Base-by-base conservation (phyloP, 495 filamentous ascomycete species). In the Lasiosphaeria miniovina region DNA sequence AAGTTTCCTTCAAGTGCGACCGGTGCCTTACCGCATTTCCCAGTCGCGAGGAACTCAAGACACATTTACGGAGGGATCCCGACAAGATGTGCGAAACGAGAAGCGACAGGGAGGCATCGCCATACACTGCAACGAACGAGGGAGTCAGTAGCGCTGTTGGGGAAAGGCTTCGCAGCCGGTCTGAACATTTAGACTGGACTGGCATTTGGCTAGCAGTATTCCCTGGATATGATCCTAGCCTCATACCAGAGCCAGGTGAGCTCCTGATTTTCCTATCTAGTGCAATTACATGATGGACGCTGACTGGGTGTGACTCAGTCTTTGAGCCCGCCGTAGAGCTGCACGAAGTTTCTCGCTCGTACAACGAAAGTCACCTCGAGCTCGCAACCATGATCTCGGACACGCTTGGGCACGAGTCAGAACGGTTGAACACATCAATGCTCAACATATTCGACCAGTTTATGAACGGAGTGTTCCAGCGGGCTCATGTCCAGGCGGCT, bases 251-350 rank as follows among this genome's bases (percentile, higher is more conserved):
- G 7, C 38, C 38, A 41, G 38, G 38, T 41, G 38, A 41, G 38
- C 38, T 12, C 1, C 38, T 41, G 8, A 12, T 41, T 41, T 12
- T 12, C 38, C 38, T 3, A 41, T 12, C 38, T 8, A 41, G 12
- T 7, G 38, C 8, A 48, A 46, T 24, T 3, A n/a, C 8, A 6
- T n/a, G 15, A 2, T n/a, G 24, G 24, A 24, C 24, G 24, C 38
- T 41, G 12, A 41, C 38, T 41, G 8, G 38, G 38, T 8, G 38
- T 24, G 24, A 24, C 24, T 24, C n/a, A 58, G 55, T 50, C 5
- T 58, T 58, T 33, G 55, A 58, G 9, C 33, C 45, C 0, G 45
- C 35, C 5, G 55, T 51, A 14, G 55, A 58, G 34, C 55, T 51
- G 2, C 45, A 58, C 17, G 55, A 58, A n/a, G 34, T 58, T 7